Evolutionary conservation across 2,329 filamentous ascomycete species (phyloP), one percentile per base, ranked within the genome.

Genomic region (Curvularia verruculosa): DNA sequence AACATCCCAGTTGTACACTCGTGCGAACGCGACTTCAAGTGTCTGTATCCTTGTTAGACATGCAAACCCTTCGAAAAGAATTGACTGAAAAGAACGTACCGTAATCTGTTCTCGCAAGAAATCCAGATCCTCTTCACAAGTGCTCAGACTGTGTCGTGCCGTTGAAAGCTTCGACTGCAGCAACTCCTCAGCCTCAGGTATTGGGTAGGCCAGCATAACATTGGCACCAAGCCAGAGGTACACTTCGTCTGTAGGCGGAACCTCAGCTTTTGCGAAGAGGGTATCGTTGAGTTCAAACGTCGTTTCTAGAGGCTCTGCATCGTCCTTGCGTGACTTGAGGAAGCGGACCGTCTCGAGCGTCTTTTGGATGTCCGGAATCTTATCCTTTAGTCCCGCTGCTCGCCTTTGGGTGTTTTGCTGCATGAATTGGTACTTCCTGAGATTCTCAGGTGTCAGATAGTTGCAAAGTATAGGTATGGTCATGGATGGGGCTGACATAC

Each of bases 351-450:
- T 95, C 58, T 98, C 94, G 58, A 98, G 80, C 0, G 95, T 98
- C 83, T 97, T 97, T 71, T 91, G 88, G 64, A 99, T 98, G 75
- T 99, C 95, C 0, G 95, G 95, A 65, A 99, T 92, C 82, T 98
- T 99, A 73, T 97, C 93, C 72, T 89, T 90, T 54, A 99, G 81
- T 2, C 93, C 92, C 3, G 84, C 83, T 51, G 90, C 89, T 46
- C 95, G 86, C 62, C 92, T 85, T 77, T 96, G 89, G 57, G 95
- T 90, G 78, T 96, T 98, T 75, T 89, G 83, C 80, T 98, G 92
- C 95, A 99, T 99, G 80, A 98, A 99, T 78, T 98, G 95, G 81
- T 99, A 99, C 84, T 99, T 99, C 68, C 92, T 96, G 54, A n/a
- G 15, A 18, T 19, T 44, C 19, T 12, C 7, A 3, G 4, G 19